Conservation (phyloP, 140 eudicot species). For the Flaveria floridana region DNA sequence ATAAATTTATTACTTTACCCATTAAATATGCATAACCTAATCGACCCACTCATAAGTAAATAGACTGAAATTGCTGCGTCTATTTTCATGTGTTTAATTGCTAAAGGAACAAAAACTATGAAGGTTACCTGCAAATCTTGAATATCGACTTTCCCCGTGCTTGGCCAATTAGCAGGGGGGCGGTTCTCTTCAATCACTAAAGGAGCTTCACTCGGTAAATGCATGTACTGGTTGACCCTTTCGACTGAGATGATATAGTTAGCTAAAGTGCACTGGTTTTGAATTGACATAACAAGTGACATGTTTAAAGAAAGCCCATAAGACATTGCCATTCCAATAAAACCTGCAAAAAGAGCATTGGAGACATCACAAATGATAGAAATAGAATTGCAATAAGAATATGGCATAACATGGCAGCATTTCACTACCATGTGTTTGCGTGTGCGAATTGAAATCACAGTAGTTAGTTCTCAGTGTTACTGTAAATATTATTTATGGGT, state of each 20-base stretch:
- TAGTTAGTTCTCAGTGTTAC: not conserved
- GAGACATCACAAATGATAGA: not conserved
- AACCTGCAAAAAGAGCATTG: constrained; percentile 52
- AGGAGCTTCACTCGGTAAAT: constrained; percentile 89
- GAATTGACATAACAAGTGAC: constrained; percentile 75
- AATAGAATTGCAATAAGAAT: not conserved
- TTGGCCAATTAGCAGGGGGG: constrained; percentile 74
- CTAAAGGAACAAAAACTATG: not conserved
- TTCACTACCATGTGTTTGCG: not conserved
- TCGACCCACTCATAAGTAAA: not conserved
- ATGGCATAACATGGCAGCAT: constrained; percentile 6
- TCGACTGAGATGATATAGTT: constrained; percentile 80
- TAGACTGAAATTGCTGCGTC: not conserved
- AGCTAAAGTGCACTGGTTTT: constrained; percentile 77
- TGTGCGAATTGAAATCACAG: not conserved
- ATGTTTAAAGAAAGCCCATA: constrained; percentile 84
- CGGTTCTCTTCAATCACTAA: constrained; percentile 63
- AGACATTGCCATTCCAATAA: constrained; percentile 94
- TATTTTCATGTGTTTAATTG: constrained; percentile 8
- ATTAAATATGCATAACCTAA: not conserved
- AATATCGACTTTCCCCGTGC: constrained; percentile 73
- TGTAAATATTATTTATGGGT: not conserved
- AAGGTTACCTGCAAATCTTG: constrained; percentile 69
- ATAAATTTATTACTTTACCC: constrained; percentile 15
- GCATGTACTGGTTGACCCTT: constrained; percentile 84